A percentile compares a stretch with the other conserved stretches of the same genome.
These are phyloP conservation scores for Dissophora globulifera DNA, from an alignment of 192 early-diverging fungal genomes.

Conservation along the genomic window DNA sequence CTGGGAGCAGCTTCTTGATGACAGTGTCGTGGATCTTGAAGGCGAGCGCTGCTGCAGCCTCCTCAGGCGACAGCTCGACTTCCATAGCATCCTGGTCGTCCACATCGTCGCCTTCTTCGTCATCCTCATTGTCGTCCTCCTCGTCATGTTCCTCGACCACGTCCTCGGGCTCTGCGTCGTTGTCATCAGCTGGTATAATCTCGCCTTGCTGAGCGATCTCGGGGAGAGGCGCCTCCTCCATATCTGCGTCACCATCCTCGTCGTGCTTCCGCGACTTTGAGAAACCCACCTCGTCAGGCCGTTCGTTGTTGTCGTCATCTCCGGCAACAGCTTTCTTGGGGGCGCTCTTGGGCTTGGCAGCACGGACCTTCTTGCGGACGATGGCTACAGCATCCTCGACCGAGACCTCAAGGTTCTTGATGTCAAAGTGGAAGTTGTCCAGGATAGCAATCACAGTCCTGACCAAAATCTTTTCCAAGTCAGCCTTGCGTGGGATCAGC, in stretches of 20 bases:
- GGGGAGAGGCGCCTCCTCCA: slow-evolving; percentile 54
- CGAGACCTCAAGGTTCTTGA: slow-evolving; percentile 67
- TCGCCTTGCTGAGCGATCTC: slow-evolving; percentile 23
- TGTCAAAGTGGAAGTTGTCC: slow-evolving; percentile 93
- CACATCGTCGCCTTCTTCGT: slow-evolving; percentile 43
- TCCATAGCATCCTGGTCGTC: slow-evolving; percentile 52
- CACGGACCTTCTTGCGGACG: slow-evolving; percentile 18
- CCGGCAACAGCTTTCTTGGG: slow-evolving; percentile 18
- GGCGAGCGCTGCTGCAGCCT: slow-evolving; percentile 38
- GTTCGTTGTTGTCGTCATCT: slow-evolving; percentile 40
- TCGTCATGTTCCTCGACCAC: slow-evolving; percentile 51
- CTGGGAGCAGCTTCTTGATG: slow-evolving; percentile 83
- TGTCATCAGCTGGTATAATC: background rate
- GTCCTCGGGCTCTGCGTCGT: slow-evolving; percentile 47
- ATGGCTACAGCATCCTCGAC: slow-evolving; percentile 43
- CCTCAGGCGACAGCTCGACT: slow-evolving; percentile 45
- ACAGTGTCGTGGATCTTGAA: slow-evolving; percentile 77
- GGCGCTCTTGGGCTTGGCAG: slow-evolving; percentile 22
- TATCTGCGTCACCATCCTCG: slow-evolving; percentile 52
- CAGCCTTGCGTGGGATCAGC: slow-evolving; percentile 68
- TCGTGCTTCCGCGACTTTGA: slow-evolving; percentile 9
- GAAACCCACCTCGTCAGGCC: slow-evolving; percentile 53
- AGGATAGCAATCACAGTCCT: slow-evolving; percentile 83
- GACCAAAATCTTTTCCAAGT: slow-evolving; percentile 85
- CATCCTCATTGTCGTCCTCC: slow-evolving; percentile 41